Conservation (phyloP, 2,329 filamentous ascomycete genomes). For the Nemania abortiva region DNA sequence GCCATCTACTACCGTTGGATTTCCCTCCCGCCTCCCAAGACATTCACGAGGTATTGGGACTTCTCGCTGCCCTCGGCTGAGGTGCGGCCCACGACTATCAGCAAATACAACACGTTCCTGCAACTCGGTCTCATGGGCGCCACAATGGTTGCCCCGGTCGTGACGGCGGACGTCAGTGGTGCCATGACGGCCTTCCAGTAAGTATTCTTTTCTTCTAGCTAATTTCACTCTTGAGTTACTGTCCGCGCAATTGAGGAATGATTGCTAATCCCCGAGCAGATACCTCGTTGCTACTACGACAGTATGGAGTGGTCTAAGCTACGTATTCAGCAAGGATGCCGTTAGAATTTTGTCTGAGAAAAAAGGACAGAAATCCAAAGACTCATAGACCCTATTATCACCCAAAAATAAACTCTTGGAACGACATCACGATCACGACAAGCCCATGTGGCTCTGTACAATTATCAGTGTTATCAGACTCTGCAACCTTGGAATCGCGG, state of each 20-base stretch:
- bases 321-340: constrained; percentile 89
- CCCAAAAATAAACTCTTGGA: neutral
- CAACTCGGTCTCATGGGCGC: constrained; percentile 88
- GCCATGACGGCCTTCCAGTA: constrained; percentile 74
- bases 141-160: constrained; percentile 82
- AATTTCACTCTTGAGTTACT: constrained; percentile 16
- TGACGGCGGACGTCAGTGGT: constrained; percentile 68
- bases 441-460: neutral
- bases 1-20: constrained; percentile 98
- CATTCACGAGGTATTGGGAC: constrained; percentile 94
- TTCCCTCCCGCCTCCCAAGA: constrained; percentile 92
- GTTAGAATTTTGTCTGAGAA: constrained; percentile 79
- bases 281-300: constrained; percentile 91
- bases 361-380: constrained; percentile 43
- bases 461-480: neutral
- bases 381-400: constrained; percentile 5
- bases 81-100: constrained; percentile 84
- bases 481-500: neutral
- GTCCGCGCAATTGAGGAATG: neutral
- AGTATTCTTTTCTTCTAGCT: constrained; percentile 52
- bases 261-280: constrained; percentile 61
- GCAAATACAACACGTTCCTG: constrained; percentile 93
- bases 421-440: neutral
- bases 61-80: constrained; percentile 91
- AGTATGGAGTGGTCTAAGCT: constrained; percentile 92